Evolutionary conservation across 352 stramenopile species (phyloP), one percentile per base, ranked within the genome.

Genomic region (Phytophthora colocasiae): DNA sequence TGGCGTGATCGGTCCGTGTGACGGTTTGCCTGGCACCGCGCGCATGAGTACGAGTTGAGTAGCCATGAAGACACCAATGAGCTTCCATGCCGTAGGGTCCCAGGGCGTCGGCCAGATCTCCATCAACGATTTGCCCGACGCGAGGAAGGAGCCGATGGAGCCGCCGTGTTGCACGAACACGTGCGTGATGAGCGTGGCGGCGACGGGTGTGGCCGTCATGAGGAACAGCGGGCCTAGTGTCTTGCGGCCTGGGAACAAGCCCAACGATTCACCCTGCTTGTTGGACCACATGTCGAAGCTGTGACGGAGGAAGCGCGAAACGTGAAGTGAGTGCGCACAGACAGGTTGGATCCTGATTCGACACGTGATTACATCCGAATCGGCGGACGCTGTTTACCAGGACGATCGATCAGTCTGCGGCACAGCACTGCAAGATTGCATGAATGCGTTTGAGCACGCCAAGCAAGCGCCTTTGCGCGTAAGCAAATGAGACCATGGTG

Each of bases 11-110:
- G 89, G 91, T 6, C 90, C 93, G 36, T 87, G 77, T 63, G 96
- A 98, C 5, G 66, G 75, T 58, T 92, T 96, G 52, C 94, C 96
- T 0, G 95, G 95, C 27, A 98, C 81, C 14, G 90, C 51, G 54
- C 85, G 85, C 85, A 98, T 97, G 53, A 99, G 83, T 24, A 89
- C 46, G 19, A 98, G 77, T 73, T 98, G 90, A 31, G 96, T 87
- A 32, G 56, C 77, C 81, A 98, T 96, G 78, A 96, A 96, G 45
- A 41, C 59, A 7, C 80, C 74, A 66, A 98, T 97, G 69, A 97
- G 80, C 65, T 96, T 96, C 93, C 92, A 98, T 4, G 90, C 89
- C 7, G 78, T 76, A 12, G 81, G 75, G 58, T 98, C 85, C 57
- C 93, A 96, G 9, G 89, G 85, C 41, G 71, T 90, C 32, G 89